Base-by-base conservation (phyloP, 805 yeast genomes). In the Kuraishia molischiana region DNA sequence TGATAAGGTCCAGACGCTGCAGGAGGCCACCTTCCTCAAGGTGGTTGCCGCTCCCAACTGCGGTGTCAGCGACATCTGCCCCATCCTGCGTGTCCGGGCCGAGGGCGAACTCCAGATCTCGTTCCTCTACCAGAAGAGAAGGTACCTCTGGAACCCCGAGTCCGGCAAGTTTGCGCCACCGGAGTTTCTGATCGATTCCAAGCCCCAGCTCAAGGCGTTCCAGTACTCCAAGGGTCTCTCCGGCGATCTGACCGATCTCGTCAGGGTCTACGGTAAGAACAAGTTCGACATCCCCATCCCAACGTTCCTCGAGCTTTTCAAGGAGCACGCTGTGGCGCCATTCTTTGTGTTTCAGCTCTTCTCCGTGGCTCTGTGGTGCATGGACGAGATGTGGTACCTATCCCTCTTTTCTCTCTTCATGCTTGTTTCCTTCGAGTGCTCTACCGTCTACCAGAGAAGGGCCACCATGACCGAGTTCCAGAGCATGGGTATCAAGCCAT, bases 261-360 rank as follows among this genome's bases (percentile, higher is more conserved):
- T 50, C 32, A 74, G 87, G 52, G 62, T 74, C 41, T 92, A 80
- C 55, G 98, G 98, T 38, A 68, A 69, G 46, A 92, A 92, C 64
- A 72, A 72, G 47, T 92, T 92, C 54, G 98, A 92, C 54, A 90
- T 92, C 47, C 98, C 98, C 22, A 73, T 92, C 39, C 98, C 98
- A 36, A 75, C 95, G 0, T 90, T 92, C 50, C 45, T 72, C 40
- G 97, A 90, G 59, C 68, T 92, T 51, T 92, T 92, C 67, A 81
- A 85, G 54, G 97, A 92, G 61, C 98, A 92, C 57, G 97, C 97
- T 9, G 89, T 92, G 29, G 97, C 98, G 11, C 98, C 98, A 10
- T 85, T 92, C 58, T 92, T 92, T 51, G 95, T 92, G 19, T 92
- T 92, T 67, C 98, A 92, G 66, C 70, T 92, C 40, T 92, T 92